These are phyloP conservation scores for Ceratocystiopsis sp. DNA, from an alignment of 2,329 filamentous ascomycete species.

Conservation along the genomic window DNA sequence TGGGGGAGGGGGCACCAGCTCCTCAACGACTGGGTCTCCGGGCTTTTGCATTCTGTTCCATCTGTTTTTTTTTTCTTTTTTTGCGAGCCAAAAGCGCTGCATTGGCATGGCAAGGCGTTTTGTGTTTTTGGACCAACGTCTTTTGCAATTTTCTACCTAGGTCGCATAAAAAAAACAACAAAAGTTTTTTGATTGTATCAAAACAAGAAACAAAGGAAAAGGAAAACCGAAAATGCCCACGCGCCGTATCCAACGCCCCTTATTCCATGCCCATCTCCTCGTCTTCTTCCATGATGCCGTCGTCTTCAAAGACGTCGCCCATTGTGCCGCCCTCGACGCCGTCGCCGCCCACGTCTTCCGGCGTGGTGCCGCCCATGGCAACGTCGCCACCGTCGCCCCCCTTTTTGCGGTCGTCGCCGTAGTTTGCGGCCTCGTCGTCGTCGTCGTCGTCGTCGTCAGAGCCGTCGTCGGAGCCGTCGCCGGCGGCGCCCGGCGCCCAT, in stretches of 20 bases:
- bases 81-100: background rate
- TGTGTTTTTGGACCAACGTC: background rate
- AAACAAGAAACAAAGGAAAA: no score
- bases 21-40: background rate
- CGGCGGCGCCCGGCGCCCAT: constrained; percentile 32
- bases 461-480: constrained; percentile 26
- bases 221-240: no score
- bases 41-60: background rate
- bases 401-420: constrained; percentile 21
- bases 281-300: constrained; percentile 17
- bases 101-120: constrained; percentile 10
- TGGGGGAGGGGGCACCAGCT: background rate
- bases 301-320: constrained; percentile 27
- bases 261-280: constrained; percentile 15
- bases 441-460: constrained; percentile 23
- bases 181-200: no score
- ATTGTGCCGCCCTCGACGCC: constrained; percentile 36
- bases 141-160: background rate
- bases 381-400: constrained; percentile 6
- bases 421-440: constrained; percentile 8
- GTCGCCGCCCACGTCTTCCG: constrained; percentile 37
- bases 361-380: constrained; percentile 24
- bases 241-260: no score
- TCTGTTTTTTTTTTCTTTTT: background rate
- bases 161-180: no score